Base-by-base conservation (phyloP, 2,329 filamentous ascomycete species). In the Fusarium clavum region DNA sequence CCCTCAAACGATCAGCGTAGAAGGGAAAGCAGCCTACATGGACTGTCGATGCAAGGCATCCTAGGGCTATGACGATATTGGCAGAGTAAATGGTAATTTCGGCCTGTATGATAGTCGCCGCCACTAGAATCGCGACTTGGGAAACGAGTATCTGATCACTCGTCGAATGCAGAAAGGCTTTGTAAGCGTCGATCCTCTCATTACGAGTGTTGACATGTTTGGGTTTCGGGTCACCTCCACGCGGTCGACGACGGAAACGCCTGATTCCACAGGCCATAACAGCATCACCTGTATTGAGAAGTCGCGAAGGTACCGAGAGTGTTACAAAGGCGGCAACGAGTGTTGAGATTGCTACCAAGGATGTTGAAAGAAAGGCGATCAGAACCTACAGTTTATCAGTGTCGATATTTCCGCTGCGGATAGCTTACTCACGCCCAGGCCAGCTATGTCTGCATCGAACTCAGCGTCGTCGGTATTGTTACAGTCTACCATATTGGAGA, bases 371-470 rank as follows among this genome's bases (percentile, higher is more conserved):
- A 3, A 61, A 63, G 10, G 60, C 60, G 8, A 27, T 32, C 2
- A 55, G 10, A 2, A 62, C 60, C 57, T 63, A 7, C 2, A 8
- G 3, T 2, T 0, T 2, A 3, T 32, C 1, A 48, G 16, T 12
- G 20, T 32, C 3, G 5, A 4, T 10, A 1, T 0, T 0, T 6
- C 20, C 16, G 4, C 6, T 6, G 18, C 3, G 5, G 3, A 16
- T 2, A 24, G 4, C 1, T 14, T 0, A 47, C 27, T n/a, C 8
- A 64, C 61, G 18, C 61, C 57, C 8, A 43, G 20, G 4, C 57
- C 61, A 13, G 61, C 61, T 13, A 64, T 48, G 2, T 64, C 61
- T 5, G 61, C 43, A 3, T 64, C 61, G 6, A 64, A 62, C 1
- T 48, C 24, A 1, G 56, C 48, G 4, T 30, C 2, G 3, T 27